Base-by-base conservation (phyloP, 106 monocot genomes). In the Platanthera guangdongensis region DNA sequence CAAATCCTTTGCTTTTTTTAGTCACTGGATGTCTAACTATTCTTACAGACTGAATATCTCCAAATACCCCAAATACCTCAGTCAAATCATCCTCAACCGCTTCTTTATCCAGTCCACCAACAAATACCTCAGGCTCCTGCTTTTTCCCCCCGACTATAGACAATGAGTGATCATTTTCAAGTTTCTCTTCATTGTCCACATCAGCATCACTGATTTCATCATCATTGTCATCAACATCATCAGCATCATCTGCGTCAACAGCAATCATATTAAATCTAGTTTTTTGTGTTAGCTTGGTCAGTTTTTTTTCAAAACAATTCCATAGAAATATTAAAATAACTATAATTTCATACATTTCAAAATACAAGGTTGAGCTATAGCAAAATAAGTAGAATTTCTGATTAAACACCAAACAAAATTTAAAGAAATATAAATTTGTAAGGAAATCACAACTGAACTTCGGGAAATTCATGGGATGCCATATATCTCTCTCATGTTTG, bases 1-100 rank as follows among this genome's bases (percentile, higher is more conserved):
- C 93, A 88, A 82, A 86, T 2, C 90, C 90, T 74, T 86, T 90
- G 76, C 84, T 90, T 73, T 81, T 93, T 60, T 88, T 64, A 53
- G 87, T 83, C 68, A 50, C 13, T 21, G 73, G 78, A 82, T 82
- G 70, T 74, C 72, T 85, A 51, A 84, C 81, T 72, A 93, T 79
- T 52, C 86, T 90, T 75, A 80, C 82, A 78, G 84, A 86, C 68
- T 84, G 55, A 47, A 93, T 69, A 74, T 88, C 87, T 45, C 93
- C 93, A 88, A 82, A 84, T 9, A 54, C 60, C 75, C 81, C 74
- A 76, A 93, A 90, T 52, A 86, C 82, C 51, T 86, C 74, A 15
- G 62, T 72, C 74, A 92, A 78, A 76, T 92, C 92, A 54, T 85
- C 86, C 64, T 92, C 92, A 63, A 77, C 80, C 57, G 76, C 72